Evolutionary conservation across 371 early-diverging fungal genomes (phyloP).

Genomic region (Mortierella sp.): DNA sequence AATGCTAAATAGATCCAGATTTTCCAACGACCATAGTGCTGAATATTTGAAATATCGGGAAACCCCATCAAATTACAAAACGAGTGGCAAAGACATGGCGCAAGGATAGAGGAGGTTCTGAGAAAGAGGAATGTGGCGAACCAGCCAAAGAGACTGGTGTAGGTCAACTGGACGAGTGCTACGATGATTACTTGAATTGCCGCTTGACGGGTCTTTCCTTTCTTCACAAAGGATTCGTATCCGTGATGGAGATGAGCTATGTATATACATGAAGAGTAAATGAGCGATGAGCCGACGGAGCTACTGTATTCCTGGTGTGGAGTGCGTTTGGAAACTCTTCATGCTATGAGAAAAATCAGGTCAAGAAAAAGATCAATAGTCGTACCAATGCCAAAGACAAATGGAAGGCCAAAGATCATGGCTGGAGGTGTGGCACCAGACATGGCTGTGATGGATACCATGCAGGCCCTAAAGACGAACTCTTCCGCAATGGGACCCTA

Average conservation of each 20-base stretch:
- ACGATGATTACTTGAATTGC: conserved; percentile 16
- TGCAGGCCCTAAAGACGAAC: conserved; percentile 42
- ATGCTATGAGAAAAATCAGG: background rate
- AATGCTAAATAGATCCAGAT: conserved; percentile 31
- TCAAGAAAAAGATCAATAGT: background rate
- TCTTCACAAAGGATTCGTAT: conserved; percentile 35
- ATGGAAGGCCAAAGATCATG: conserved; percentile 47
- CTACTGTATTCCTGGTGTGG: too few relatives aligned
- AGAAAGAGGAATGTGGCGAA: conserved; percentile 46
- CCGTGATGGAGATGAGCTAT: conserved; percentile 48
- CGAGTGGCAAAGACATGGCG: conserved; percentile 31
- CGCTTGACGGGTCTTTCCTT: conserved; percentile 32
- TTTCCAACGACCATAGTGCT: conserved; percentile 35
- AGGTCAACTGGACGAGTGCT: conserved; percentile 23
- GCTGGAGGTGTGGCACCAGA: conserved; percentile 26
- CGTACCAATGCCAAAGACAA: conserved; percentile 52
- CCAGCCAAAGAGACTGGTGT: conserved; percentile 51
- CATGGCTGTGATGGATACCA: conserved; percentile 30
- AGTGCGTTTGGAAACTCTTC: background rate
- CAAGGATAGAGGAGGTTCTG: conserved; percentile 40
- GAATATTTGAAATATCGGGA: conserved; percentile 35
- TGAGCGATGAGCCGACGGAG: too few relatives aligned
- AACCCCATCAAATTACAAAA: conserved; percentile 53
- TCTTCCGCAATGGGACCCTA: conserved; percentile 49
- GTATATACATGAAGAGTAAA: background rate